These are phyloP conservation scores for Kluyveromyces aestuarii DNA, from an alignment of 805 yeast species.

Conservation along the genomic window DNA sequence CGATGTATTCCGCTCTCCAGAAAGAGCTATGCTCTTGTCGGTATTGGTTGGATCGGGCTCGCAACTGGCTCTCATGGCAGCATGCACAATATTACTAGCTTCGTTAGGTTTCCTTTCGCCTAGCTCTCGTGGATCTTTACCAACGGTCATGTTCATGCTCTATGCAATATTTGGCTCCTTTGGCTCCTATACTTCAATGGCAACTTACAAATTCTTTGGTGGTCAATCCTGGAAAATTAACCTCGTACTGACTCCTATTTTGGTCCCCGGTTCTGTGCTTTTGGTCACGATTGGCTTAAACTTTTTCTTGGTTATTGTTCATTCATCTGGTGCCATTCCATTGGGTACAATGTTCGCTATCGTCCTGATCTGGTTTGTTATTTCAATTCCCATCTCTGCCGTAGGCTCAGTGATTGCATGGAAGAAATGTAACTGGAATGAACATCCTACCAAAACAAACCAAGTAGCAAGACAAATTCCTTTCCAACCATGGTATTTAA, in stretches of 20 bases:
- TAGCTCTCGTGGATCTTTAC: slow-evolving; percentile 86
- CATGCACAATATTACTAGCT: slow-evolving; percentile 70
- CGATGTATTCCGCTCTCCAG: slow-evolving; percentile 85
- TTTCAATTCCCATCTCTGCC: slow-evolving; percentile 77
- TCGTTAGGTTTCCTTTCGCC: slow-evolving; percentile 86
- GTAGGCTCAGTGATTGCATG: slow-evolving; percentile 76
- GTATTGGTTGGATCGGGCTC: slow-evolving; percentile 81
- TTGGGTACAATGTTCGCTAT: slow-evolving; percentile 80
- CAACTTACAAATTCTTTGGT: slow-evolving; percentile 78
- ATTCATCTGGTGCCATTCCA: slow-evolving; percentile 93
- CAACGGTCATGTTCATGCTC: slow-evolving; percentile 80
- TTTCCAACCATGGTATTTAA: slow-evolving; percentile 74
- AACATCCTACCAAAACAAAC: slow-evolving; percentile 77
- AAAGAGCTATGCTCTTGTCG: slow-evolving; percentile 59
- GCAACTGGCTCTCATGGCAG: slow-evolving; percentile 71
- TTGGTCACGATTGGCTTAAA: slow-evolving; percentile 58
- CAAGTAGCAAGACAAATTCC: slow-evolving; percentile 97
- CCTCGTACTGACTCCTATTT: slow-evolving; percentile 68
- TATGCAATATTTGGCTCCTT: slow-evolving; percentile 73
- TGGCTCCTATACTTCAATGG: slow-evolving; percentile 84
- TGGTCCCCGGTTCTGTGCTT: slow-evolving; percentile 79
- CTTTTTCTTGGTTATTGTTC: slow-evolving; percentile 66
- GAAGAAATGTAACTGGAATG: slow-evolving; percentile 44
- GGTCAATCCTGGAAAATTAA: slow-evolving; percentile 89
- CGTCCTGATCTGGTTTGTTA: slow-evolving; percentile 71